A percentile compares a stretch with the other conserved stretches of the same genome.
Evolutionary conservation across 129 eudicot genomes (phyloP).

Genomic region (Deinandra increscens): DNA sequence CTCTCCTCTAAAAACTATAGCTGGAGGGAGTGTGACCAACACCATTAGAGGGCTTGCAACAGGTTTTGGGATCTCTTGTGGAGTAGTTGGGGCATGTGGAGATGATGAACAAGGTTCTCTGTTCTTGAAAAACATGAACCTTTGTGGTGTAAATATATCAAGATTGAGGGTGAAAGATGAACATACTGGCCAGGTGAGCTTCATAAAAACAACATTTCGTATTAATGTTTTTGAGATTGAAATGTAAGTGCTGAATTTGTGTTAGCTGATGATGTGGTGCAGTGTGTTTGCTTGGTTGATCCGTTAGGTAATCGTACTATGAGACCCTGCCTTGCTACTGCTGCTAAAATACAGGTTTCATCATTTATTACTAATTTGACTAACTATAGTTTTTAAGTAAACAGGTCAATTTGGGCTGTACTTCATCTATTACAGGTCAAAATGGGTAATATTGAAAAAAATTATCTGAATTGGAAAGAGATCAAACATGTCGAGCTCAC

Average conservation of each 20-base stretch:
- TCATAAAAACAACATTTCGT: not conserved
- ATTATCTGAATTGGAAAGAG: not conserved
- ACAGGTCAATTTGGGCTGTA: not conserved
- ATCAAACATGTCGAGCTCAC: not conserved
- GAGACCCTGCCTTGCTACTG: slow-evolving; percentile 87
- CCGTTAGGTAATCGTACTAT: slow-evolving; percentile 87
- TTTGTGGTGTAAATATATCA: slow-evolving; percentile 61
- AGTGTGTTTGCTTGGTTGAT: slow-evolving; percentile 99
- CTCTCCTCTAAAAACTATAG: slow-evolving; percentile 71
- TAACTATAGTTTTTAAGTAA: not conserved
- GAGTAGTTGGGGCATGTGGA: slow-evolving; percentile 94
- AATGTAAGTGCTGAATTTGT: slow-evolving; percentile 9
- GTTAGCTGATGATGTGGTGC: slow-evolving; percentile 28
- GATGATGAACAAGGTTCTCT: slow-evolving; percentile 86
- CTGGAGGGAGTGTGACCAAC: slow-evolving; percentile 97
- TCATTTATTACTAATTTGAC: not conserved
- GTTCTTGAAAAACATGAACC: slow-evolving; percentile 68
- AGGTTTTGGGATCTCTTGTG: slow-evolving; percentile 81
- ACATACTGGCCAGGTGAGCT: slow-evolving; percentile 77
- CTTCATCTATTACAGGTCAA: not conserved
- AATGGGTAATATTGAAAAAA: not conserved
- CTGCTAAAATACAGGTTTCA: slow-evolving; percentile 85
- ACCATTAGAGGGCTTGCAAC: slow-evolving; percentile 91
- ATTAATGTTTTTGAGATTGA: slow-evolving; percentile 12
- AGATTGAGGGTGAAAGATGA: slow-evolving; percentile 67